phyloP scores from a whole-genome alignment of 108 stramenopile species.

The Nitzschia sp. region DNA sequence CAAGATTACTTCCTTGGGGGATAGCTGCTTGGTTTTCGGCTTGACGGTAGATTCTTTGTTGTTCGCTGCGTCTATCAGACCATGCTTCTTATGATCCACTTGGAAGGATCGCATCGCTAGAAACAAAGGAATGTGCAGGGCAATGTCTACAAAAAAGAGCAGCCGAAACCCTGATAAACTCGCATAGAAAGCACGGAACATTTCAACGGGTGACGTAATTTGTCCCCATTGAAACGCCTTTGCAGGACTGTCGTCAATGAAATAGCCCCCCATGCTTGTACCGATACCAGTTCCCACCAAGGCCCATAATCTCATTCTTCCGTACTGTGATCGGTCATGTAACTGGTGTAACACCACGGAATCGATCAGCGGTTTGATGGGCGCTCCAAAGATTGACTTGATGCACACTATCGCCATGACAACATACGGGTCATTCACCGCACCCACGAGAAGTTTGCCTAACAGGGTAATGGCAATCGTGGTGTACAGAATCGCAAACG shows the following conservation, averaged over 20 bases:
- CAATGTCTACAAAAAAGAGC: constrained; percentile 58
- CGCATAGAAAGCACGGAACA: neutral
- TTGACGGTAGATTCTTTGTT: neutral
- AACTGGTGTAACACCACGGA: constrained; percentile 82
- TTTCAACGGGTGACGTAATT: neutral
- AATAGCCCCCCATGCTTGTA: constrained; percentile 55
- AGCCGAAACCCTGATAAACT: constrained; percentile 62
- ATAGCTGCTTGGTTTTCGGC: neutral
- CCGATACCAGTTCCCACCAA: constrained; percentile 94
- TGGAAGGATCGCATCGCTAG: constrained; percentile 60
- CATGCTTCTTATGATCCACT: constrained; percentile 3
- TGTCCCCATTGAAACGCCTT: neutral
- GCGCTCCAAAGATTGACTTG: constrained; percentile 88
- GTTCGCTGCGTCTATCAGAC: constrained; percentile 8
- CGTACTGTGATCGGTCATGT: constrained; percentile 71
- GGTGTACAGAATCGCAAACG: constrained; percentile 39
- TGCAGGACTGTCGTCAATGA: neutral
- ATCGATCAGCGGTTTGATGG: constrained; percentile 91
- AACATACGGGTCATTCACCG: constrained; percentile 52
- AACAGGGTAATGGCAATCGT: constrained; percentile 80
- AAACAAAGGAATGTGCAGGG: constrained; percentile 64
- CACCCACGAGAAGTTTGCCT: constrained; percentile 64
- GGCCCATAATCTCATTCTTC: constrained; percentile 91
- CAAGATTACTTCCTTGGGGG: constrained; percentile 54
- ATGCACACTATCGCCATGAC: constrained; percentile 71